Conservation (phyloP, 306 rosid genomes). For the Phaseolus lunatus region DNA sequence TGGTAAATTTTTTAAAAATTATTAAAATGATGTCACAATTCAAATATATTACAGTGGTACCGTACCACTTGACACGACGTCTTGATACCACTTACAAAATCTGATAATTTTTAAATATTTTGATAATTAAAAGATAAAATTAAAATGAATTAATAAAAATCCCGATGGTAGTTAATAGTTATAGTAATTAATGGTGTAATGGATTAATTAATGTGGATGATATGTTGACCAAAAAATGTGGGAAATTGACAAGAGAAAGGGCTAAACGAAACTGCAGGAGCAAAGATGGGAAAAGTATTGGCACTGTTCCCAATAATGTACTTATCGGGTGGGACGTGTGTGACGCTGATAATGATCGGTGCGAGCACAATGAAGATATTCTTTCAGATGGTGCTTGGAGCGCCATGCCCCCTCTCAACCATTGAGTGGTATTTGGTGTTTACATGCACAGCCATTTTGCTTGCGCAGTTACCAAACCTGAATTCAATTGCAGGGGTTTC, state of each 20-base stretch:
- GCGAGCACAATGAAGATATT: constrained; percentile 78
- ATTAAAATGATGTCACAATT: no score
- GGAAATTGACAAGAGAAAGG: background rate
- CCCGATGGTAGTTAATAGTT: no score
- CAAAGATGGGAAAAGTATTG: constrained; percentile 66
- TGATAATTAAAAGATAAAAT: no score
- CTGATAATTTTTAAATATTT: no score
- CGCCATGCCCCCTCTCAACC: constrained; percentile 48
- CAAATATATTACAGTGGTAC: no score
- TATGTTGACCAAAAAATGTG: background rate
- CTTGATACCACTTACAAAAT: no score
- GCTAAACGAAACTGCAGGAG: constrained; percentile 57
- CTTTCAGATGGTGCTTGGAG: constrained; percentile 56
- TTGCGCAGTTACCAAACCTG: constrained; percentile 84
- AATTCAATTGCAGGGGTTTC: constrained; percentile 80
- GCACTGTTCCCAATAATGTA: constrained; percentile 74
- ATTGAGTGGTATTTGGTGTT: constrained; percentile 76
- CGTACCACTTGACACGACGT: no score
- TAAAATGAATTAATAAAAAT: no score
- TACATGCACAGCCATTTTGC: constrained; percentile 58
- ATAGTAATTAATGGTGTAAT: background rate
- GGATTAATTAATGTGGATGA: background rate
- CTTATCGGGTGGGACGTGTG: constrained; percentile 83
- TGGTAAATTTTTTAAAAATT: no score
- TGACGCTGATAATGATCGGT: constrained; percentile 74